These are phyloP conservation scores for Saturnispora dispora DNA, from an alignment of 805 yeast species.

Conservation along the genomic window DNA sequence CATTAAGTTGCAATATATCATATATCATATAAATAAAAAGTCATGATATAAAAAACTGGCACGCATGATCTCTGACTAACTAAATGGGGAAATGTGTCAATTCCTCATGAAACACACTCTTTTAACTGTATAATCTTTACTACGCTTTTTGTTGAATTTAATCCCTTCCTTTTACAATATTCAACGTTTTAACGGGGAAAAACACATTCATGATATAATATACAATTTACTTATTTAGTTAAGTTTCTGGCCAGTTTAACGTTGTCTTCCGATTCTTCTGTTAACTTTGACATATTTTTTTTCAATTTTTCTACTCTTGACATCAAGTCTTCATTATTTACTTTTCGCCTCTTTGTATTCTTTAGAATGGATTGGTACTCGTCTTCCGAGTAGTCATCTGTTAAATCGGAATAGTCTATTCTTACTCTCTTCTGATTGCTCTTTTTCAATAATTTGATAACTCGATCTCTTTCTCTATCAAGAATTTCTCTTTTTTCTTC, in stretches of 20 bases:
- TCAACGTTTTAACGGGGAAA: background rate
- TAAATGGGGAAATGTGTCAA: background rate
- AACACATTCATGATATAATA: background rate
- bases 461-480: constrained; percentile 21
- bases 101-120: background rate
- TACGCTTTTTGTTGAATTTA: background rate
- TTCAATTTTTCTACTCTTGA: constrained; percentile 4
- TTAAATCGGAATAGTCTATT: background rate
- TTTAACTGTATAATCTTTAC: background rate
- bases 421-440: constrained; percentile 12
- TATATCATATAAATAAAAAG: background rate
- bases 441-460: constrained; percentile 17
- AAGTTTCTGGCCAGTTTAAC: background rate
- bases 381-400: background rate
- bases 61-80: background rate
- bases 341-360: background rate
- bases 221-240: background rate
- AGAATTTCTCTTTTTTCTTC: constrained; percentile 21
- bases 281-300: constrained; percentile 4
- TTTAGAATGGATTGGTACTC: background rate
- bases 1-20: background rate
- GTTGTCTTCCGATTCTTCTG: background rate
- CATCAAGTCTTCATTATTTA: background rate
- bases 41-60: background rate
- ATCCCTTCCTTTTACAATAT: background rate